Conservation (phyloP, 2,329 filamentous ascomycete species). For the Stagonosporopsis vannaccii region DNA sequence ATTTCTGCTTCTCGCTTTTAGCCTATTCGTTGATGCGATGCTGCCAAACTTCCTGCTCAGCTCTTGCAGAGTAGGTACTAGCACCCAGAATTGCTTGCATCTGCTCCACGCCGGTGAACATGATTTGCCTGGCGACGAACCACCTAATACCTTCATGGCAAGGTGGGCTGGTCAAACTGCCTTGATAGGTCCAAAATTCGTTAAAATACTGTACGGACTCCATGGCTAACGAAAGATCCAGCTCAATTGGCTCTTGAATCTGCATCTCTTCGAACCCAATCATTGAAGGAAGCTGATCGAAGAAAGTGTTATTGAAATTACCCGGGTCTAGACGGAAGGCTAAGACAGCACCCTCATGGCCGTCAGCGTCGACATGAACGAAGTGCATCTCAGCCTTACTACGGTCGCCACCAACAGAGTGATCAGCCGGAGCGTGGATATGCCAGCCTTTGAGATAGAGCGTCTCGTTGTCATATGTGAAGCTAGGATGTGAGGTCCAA, state of each 20-base stretch:
- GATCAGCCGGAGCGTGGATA: slow-evolving; percentile 60
- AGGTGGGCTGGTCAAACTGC: slow-evolving; percentile 57
- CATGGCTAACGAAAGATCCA: slow-evolving; percentile 48
- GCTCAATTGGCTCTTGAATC: slow-evolving; percentile 22
- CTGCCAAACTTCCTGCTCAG: slow-evolving; percentile 57
- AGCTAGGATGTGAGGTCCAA: slow-evolving; percentile 51
- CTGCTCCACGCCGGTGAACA: slow-evolving; percentile 56
- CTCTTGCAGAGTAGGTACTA: slow-evolving; percentile 55
- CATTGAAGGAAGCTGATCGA: slow-evolving; percentile 53
- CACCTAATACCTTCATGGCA: slow-evolving; percentile 58
- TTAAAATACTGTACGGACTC: slow-evolving; percentile 50
- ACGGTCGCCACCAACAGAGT: slow-evolving; percentile 54
- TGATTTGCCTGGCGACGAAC: slow-evolving; percentile 53
- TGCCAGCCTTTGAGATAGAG: slow-evolving; percentile 61
- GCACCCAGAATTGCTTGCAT: slow-evolving; percentile 57
- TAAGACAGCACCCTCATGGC: slow-evolving; percentile 55
- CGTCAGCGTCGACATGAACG: slow-evolving; percentile 55
- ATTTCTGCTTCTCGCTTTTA: background rate
- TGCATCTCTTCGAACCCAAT: slow-evolving; percentile 50
- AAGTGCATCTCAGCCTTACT: slow-evolving; percentile 59
- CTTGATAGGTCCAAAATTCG: slow-evolving; percentile 60
- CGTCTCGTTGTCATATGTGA: slow-evolving; percentile 57
- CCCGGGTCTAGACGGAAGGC: slow-evolving; percentile 58
- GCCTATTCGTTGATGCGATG: slow-evolving; percentile 54
- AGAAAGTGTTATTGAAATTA: slow-evolving; percentile 49